Conservation (phyloP, 2,329 filamentous ascomycete species). For the Cyclaneusma minus region DNA sequence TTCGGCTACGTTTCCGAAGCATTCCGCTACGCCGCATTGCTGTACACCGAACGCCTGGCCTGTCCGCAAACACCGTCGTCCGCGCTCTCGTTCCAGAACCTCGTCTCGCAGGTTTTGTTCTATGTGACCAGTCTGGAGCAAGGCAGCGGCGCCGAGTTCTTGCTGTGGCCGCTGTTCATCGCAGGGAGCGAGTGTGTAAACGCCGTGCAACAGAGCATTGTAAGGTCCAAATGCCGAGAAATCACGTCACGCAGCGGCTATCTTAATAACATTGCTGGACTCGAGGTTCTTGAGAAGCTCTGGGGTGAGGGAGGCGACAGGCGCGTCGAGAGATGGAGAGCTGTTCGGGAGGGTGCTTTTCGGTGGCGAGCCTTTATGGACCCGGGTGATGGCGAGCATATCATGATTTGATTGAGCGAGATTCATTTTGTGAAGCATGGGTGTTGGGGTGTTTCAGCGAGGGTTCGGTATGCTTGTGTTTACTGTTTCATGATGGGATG, state of each 20-base stretch:
- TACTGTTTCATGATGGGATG: too few species aligned
- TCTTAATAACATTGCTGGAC: slow-evolving; percentile 77
- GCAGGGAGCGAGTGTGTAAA: slow-evolving; percentile 80
- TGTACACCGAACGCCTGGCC: slow-evolving; percentile 81
- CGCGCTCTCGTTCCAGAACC: slow-evolving; percentile 65
- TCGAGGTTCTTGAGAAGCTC: slow-evolving; percentile 73
- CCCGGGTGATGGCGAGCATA: too few species aligned
- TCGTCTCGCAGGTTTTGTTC: slow-evolving; percentile 69
- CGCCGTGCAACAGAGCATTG: slow-evolving; percentile 60
- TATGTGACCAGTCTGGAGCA: slow-evolving; percentile 69
- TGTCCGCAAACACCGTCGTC: slow-evolving; percentile 58
- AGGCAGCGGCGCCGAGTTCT: slow-evolving; percentile 58
- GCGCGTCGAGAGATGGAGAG: too few species aligned
- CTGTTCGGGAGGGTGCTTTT: too few species aligned
- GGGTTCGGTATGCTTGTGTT: too few species aligned
- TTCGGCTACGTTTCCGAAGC: slow-evolving; percentile 74
- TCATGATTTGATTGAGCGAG: too few species aligned
- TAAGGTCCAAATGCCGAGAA: slow-evolving; percentile 67
- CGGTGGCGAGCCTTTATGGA: too few species aligned
- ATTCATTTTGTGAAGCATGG: too few species aligned
- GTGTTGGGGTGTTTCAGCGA: too few species aligned
- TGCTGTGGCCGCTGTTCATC: slow-evolving; percentile 88
- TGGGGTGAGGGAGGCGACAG: slow-evolving; percentile 45
- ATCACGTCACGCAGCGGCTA: slow-evolving; percentile 84
- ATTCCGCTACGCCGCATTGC: slow-evolving; percentile 75